phyloP scores from a whole-genome alignment of 2,329 filamentous ascomycete species.

The Nannizzia gypsea region DNA sequence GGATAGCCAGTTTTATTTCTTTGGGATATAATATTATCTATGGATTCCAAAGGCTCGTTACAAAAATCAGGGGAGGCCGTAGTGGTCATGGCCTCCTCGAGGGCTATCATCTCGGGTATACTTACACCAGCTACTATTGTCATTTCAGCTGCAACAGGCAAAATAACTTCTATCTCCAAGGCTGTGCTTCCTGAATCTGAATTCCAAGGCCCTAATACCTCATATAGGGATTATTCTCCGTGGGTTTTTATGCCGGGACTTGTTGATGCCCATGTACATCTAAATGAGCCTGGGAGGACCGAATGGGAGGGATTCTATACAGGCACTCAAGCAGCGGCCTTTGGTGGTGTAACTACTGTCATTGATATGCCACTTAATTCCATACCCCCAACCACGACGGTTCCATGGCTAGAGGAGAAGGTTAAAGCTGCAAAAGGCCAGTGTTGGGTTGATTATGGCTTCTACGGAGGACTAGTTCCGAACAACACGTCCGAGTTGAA shows the following conservation, averaged over 20 bases:
- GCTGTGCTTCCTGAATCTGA: constrained; percentile 60
- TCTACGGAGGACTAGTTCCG: constrained; percentile 89
- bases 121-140: constrained; percentile 74
- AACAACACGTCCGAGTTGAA: constrained; percentile 73
- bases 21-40: background rate
- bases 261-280: constrained; percentile 92
- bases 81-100: constrained; percentile 66
- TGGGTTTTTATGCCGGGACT: constrained; percentile 77
- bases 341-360: constrained; percentile 91
- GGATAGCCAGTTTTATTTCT: background rate
- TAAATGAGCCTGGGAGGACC: constrained; percentile 91
- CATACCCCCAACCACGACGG: constrained; percentile 88
- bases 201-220: constrained; percentile 52
- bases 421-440: constrained; percentile 69
- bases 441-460: constrained; percentile 98
- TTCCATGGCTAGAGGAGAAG: constrained; percentile 72
- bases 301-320: constrained; percentile 99
- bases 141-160: constrained; percentile 66
- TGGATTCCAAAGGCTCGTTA: background rate
- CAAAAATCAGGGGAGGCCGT: background rate
- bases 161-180: constrained; percentile 65
- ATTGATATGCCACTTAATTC: constrained; percentile 97
- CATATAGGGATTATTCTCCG: constrained; percentile 77
- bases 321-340: constrained; percentile 83
- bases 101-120: constrained; percentile 65